phyloP scores from a whole-genome alignment of 2,329 filamentous ascomycete species.

The Intubia oerlemansii region DNA sequence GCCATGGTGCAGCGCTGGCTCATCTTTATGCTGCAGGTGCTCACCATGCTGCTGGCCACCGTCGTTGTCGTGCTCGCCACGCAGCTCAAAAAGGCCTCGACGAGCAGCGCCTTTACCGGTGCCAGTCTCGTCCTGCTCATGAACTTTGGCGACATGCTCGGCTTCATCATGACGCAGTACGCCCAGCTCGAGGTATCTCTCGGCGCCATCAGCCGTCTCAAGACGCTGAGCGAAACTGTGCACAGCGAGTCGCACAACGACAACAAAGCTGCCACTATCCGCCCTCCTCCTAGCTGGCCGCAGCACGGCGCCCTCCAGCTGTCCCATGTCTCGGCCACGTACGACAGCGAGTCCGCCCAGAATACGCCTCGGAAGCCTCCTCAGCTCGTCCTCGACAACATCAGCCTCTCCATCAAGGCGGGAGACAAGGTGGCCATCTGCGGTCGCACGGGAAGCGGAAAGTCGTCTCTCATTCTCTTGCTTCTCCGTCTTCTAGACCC shows the following conservation, averaged over 20 bases:
- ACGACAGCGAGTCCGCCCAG: constrained; percentile 5
- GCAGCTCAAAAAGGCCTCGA: too few relatives aligned
- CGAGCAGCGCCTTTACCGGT: constrained; percentile 18
- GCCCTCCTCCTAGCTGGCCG: constrained; percentile 11
- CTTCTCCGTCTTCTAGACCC: constrained; percentile 21
- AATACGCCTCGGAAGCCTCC: constrained; percentile 5
- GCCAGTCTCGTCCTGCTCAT: constrained; percentile 19
- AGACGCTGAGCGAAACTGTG: constrained; percentile 12
- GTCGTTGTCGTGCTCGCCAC: constrained; percentile 30
- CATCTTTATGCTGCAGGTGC: constrained; percentile 23
- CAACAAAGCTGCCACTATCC: constrained; percentile 8
- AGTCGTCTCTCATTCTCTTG: constrained; percentile 20
- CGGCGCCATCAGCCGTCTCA: constrained; percentile 15
- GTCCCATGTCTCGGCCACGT: constrained; percentile 10
- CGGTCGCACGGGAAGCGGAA: constrained; percentile 24
- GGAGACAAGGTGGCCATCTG: constrained; percentile 19
- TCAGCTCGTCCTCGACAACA: constrained; percentile 10
- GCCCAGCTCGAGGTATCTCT: constrained; percentile 15
- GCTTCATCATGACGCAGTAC: constrained; percentile 13
- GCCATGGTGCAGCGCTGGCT: constrained; percentile 38
- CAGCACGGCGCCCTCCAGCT: constrained; percentile 10
- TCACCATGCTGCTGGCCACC: constrained; percentile 25
- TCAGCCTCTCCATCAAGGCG: constrained; percentile 12
- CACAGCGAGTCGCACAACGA: constrained; percentile 11
- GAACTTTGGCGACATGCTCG: constrained; percentile 13